phyloP scores from a whole-genome alignment of 805 yeast species.

The Lachancea mirantina region DNA sequence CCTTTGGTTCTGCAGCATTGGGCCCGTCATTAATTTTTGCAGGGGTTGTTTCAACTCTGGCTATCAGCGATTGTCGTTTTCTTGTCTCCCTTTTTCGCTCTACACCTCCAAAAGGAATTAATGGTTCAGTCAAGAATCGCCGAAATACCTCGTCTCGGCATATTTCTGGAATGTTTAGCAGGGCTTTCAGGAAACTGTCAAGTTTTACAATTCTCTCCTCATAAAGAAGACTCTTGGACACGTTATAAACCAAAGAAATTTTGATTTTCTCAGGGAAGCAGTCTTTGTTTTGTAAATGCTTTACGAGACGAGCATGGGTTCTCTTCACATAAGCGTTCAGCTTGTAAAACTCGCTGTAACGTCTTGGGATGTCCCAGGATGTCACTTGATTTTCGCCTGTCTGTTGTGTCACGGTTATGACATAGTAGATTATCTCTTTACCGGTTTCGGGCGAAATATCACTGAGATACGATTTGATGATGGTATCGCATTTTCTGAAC shows the following conservation, averaged over 20 bases:
- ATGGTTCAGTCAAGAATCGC: slow-evolving; percentile 52
- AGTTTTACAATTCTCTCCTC: slow-evolving; percentile 57
- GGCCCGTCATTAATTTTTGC: slow-evolving; percentile 8
- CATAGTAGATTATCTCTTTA: slow-evolving; percentile 58
- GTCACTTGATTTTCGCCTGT: slow-evolving; percentile 44
- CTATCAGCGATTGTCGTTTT: slow-evolving; percentile 4
- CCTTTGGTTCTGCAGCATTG: slow-evolving; percentile 1
- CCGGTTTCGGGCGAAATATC: slow-evolving; percentile 48
- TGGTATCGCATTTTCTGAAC: slow-evolving; percentile 54
- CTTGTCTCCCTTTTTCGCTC: slow-evolving; percentile 13
- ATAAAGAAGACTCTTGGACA: slow-evolving; percentile 43
- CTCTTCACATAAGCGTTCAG: slow-evolving; percentile 57
- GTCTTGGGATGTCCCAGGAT: slow-evolving; percentile 85
- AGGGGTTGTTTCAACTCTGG: slow-evolving; percentile 8
- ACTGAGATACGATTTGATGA: slow-evolving; percentile 43
- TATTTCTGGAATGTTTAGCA: slow-evolving; percentile 57
- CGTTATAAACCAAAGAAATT: slow-evolving; percentile 64
- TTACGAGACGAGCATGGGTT: slow-evolving; percentile 42
- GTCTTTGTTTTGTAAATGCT: slow-evolving; percentile 41
- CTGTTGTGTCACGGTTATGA: slow-evolving; percentile 64
- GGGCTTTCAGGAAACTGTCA: slow-evolving; percentile 51
- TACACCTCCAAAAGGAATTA: slow-evolving; percentile 4
- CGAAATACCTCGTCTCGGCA: slow-evolving; percentile 70
- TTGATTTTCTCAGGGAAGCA: slow-evolving; percentile 42
- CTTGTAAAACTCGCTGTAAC: slow-evolving; percentile 77